phyloP scores from a whole-genome alignment of 2,329 filamentous ascomycete species.

The Amphichorda felina region DNA sequence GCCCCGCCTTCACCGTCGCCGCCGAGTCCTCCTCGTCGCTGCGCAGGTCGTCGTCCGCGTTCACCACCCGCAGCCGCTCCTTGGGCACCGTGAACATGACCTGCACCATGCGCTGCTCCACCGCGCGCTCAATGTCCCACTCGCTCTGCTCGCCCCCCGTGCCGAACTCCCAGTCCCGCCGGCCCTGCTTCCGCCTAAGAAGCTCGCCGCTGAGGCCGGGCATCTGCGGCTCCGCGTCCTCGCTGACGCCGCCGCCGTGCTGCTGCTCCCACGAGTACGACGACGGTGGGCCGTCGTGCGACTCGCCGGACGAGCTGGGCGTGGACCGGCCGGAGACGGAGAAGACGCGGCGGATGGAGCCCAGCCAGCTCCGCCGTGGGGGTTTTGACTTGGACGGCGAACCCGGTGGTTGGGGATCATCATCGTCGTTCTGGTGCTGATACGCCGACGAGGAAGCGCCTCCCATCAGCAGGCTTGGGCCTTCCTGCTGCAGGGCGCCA shows the following conservation, averaged over 20 bases:
- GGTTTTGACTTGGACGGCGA: slow-evolving; percentile 47
- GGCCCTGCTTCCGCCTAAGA: slow-evolving; percentile 41
- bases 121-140: slow-evolving; percentile 66
- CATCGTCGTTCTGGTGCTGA: slow-evolving; percentile 12
- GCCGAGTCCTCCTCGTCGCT: slow-evolving; percentile 5
- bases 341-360: slow-evolving; percentile 54
- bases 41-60: slow-evolving; percentile 39
- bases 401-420: slow-evolving; percentile 25
- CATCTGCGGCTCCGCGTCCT: slow-evolving; percentile 15
- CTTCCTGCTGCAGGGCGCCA: slow-evolving; percentile 38
- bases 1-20: too few relatives aligned
- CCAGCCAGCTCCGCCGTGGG: slow-evolving; percentile 53
- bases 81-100: slow-evolving; percentile 91
- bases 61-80: slow-evolving; percentile 79
- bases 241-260: slow-evolving; percentile 1
- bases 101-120: slow-evolving; percentile 61
- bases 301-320: slow-evolving; percentile 17
- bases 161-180: slow-evolving; percentile 37
- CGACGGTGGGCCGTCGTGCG: slow-evolving; percentile 10
- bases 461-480: slow-evolving; percentile 32
- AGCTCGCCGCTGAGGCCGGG: slow-evolving; percentile 34
- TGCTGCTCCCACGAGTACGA: slow-evolving; percentile 3
- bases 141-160: slow-evolving; percentile 44
- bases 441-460: slow-evolving; percentile 3
- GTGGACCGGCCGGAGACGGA: slow-evolving; percentile 30